phyloP scores from a whole-genome alignment of 2,329 filamentous ascomycete species.

The Chrysosporium keratinophilum region DNA sequence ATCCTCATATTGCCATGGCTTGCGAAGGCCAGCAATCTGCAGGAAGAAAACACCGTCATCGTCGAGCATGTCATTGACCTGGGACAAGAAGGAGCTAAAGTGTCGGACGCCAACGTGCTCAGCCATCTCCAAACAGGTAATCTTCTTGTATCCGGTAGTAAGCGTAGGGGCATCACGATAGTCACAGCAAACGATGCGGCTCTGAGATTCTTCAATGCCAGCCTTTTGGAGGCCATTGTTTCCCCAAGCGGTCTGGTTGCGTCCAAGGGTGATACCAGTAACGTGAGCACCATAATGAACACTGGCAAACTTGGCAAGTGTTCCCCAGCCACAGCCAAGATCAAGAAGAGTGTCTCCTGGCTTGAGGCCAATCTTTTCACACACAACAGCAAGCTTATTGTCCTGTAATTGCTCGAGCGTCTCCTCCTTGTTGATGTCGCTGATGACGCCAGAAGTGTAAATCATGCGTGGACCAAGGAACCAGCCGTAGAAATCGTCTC shows the following conservation, averaged over 20 bases:
- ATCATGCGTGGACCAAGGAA: slow-evolving; percentile 98
- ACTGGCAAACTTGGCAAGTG: slow-evolving; percentile 83
- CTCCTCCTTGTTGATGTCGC: slow-evolving; percentile 78
- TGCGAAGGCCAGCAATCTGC: slow-evolving; percentile 87
- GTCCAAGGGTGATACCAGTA: slow-evolving; percentile 85
- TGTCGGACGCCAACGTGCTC: slow-evolving; percentile 96
- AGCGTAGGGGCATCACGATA: slow-evolving; percentile 87
- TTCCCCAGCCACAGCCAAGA: slow-evolving; percentile 97
- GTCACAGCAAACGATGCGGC: slow-evolving; percentile 87
- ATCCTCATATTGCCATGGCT: slow-evolving; percentile 96
- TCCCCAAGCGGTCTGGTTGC: slow-evolving; percentile 95
- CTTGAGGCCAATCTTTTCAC: slow-evolving; percentile 85
- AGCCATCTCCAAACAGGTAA: slow-evolving; percentile 95
- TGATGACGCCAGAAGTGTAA: slow-evolving; percentile 92
- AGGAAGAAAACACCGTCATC: slow-evolving; percentile 95
- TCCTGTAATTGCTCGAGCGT: slow-evolving; percentile 90
- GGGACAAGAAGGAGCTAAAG: slow-evolving; percentile 66
- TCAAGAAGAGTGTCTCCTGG: slow-evolving; percentile 76
- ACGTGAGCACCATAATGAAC: slow-evolving; percentile 79
- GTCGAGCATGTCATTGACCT: slow-evolving; percentile 90
- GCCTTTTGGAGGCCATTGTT: slow-evolving; percentile 77
- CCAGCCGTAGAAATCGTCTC: slow-evolving; percentile 97
- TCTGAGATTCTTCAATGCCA: slow-evolving; percentile 77
- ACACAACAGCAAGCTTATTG: slow-evolving; percentile 91
- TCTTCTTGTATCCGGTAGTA: slow-evolving; percentile 76